Base-by-base conservation (phyloP, 306 rosid species). In the Ziziphus jujuba region DNA sequence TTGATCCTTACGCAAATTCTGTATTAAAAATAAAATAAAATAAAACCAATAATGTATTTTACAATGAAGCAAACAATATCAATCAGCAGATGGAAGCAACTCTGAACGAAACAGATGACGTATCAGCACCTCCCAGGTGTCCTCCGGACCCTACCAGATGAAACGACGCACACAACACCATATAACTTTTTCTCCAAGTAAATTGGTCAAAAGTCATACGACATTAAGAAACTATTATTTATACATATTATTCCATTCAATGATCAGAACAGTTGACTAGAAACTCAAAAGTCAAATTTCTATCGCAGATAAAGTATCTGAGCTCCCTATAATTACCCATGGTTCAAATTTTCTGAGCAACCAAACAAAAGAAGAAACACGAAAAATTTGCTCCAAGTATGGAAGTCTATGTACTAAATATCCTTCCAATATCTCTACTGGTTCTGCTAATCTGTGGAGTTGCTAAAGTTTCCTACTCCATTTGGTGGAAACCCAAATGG, bases 401-500 rank as follows among this genome's bases (percentile, higher is more conserved):
- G 83, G 72, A 77, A 6, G 51, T 17, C n/a, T 71, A n/a, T 44
- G 61, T 47, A 22, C 34, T 82, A 1, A 58, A 31, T 54, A 61
- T 43, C 25, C 23, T 75, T 19, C n/a, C 73, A 43, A 28, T 79
- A 49, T 59, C 64, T 31, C 63, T 60, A 15, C 21, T 75, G 52
- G 19, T 59, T 61, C 64, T 85, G 67, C 78, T 74, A 48, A 50
- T 77, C 34, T 72, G 38, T 44, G 81, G 85, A 21, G 64, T 63
- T 14, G 72, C 52, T 45, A 85, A 64, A 64, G 73, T 62, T 48
- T 71, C 71, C 23, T 51, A 74, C 55, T 56, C 79, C 48, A 76
- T 69, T 66, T 77, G 82, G 81, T 74, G 76, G 85, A 77, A 64
- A 62, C 90, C 90, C n/a, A 85, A 62, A 59, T 22, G 28, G 56